Evolutionary conservation across 2,329 filamentous ascomycete species (phyloP).

Genomic region (Aspergillus luchuensis): DNA sequence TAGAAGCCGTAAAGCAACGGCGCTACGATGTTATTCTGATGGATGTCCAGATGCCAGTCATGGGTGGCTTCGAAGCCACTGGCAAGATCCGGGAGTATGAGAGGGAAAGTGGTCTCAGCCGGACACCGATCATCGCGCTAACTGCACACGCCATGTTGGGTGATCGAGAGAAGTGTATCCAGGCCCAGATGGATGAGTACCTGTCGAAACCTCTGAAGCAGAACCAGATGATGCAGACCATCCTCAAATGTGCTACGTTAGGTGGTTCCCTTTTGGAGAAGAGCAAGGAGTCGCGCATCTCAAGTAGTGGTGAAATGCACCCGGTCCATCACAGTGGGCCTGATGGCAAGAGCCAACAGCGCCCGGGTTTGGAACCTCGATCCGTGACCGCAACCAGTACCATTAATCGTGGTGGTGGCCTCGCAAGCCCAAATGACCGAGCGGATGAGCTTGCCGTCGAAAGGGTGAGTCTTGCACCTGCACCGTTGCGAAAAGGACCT

Average conservation of each 20-base stretch:
- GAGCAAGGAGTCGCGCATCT: constrained; percentile 46
- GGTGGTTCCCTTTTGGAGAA: constrained; percentile 55
- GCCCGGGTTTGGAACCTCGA: constrained; percentile 62
- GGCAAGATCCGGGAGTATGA: constrained; percentile 96
- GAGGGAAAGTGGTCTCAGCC: constrained; percentile 72
- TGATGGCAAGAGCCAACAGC: constrained; percentile 43
- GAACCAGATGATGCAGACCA: constrained; percentile 96
- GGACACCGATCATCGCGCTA: constrained; percentile 93
- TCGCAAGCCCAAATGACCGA: constrained; percentile 65
- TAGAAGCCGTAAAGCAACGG: constrained; percentile 87
- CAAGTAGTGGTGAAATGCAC: constrained; percentile 44
- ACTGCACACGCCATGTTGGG: constrained; percentile 99
- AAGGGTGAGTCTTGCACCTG: constrained; percentile 50
- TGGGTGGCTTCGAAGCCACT: constrained; percentile 98
- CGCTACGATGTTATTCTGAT: constrained; percentile 96
- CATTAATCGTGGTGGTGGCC: constrained; percentile 52
- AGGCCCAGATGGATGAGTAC: constrained; percentile 99
- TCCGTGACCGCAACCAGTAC: constrained; percentile 70
- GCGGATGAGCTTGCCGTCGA: constrained; percentile 63
- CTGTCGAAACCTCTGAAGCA: constrained; percentile 95
- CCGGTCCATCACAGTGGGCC: constrained; percentile 32
- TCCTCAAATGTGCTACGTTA: constrained; percentile 92
- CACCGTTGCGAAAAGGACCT: constrained; percentile 3
- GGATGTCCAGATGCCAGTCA: constrained; percentile 99
- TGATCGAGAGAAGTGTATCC: constrained; percentile 95